Evolutionary conservation across 371 early-diverging fungal genomes (phyloP).

Genomic region (Blyttiomyces sp.): DNA sequence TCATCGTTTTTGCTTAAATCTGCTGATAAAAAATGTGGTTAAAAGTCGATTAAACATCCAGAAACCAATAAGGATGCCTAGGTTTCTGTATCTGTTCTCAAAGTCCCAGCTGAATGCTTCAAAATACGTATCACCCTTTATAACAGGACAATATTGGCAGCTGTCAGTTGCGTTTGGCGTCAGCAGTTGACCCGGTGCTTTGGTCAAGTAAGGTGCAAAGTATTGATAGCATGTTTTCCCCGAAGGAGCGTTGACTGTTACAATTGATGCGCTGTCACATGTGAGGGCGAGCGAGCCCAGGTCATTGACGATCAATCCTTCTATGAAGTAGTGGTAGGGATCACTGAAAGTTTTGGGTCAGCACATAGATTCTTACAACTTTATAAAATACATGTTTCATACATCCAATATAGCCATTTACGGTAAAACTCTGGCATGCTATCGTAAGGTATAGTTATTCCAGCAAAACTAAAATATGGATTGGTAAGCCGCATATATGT

Average conservation of each 20-base stretch:
- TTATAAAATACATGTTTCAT: neutral
- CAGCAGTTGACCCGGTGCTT: constrained; percentile 58
- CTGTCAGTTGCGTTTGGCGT: constrained; percentile 44
- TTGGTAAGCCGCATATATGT: neutral
- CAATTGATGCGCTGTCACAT: constrained; percentile 53
- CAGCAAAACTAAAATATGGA: constrained; percentile 36
- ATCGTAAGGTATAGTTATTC: constrained; percentile 62
- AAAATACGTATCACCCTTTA: constrained; percentile 59
- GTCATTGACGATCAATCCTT: constrained; percentile 71
- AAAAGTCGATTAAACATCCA: constrained; percentile 25
- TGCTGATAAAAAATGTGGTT: constrained; percentile 15
- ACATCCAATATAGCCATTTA: constrained; percentile 75
- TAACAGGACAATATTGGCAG: constrained; percentile 69
- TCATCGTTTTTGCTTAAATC: constrained; percentile 24
- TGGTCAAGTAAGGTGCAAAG: constrained; percentile 53
- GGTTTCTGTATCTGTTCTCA: constrained; percentile 68
- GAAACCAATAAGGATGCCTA: constrained; percentile 58
- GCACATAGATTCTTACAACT: too few relatives aligned
- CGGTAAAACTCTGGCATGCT: constrained; percentile 75
- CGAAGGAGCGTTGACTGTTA: constrained; percentile 52
- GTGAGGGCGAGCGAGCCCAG: constrained; percentile 52
- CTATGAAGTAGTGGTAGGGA: constrained; percentile 73
- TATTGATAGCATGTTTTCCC: constrained; percentile 64
- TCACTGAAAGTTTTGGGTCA: too few relatives aligned
- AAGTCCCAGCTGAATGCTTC: constrained; percentile 60